Conservation (phyloP, 805 yeast genomes). For the Phaffomyces thermotolerans region DNA sequence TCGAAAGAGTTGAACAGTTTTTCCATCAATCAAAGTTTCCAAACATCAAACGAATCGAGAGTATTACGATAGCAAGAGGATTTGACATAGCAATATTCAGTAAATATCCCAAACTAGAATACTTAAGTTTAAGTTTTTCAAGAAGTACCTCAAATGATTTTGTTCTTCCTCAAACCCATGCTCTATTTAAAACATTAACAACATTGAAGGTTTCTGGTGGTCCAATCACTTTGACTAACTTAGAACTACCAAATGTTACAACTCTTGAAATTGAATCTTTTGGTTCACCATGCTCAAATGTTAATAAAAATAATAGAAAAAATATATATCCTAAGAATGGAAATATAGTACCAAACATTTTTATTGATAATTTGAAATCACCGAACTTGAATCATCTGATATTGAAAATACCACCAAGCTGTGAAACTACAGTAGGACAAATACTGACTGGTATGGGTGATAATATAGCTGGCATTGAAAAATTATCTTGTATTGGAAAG, state of each 20-base stretch:
- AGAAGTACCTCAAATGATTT: background rate
- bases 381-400: background rate
- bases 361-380: background rate
- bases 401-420: background rate
- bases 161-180: too few relatives aligned
- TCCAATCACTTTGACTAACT: background rate
- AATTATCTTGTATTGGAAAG: background rate
- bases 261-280: background rate
- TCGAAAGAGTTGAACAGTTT: background rate
- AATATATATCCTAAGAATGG: too few relatives aligned
- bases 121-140: background rate
- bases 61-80: background rate
- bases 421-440: background rate
- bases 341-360: background rate
- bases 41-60: background rate
- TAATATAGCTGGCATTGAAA: background rate
- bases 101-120: background rate
- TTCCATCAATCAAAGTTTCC: background rate
- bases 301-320: too few relatives aligned
- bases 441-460: background rate
- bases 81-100: conserved; percentile 1
- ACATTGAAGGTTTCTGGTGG: background rate
- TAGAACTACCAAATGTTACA: background rate
- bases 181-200: background rate
- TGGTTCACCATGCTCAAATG: background rate